Conservation (phyloP, 148 eudicot genomes). For the Nepenthes gracilis region DNA sequence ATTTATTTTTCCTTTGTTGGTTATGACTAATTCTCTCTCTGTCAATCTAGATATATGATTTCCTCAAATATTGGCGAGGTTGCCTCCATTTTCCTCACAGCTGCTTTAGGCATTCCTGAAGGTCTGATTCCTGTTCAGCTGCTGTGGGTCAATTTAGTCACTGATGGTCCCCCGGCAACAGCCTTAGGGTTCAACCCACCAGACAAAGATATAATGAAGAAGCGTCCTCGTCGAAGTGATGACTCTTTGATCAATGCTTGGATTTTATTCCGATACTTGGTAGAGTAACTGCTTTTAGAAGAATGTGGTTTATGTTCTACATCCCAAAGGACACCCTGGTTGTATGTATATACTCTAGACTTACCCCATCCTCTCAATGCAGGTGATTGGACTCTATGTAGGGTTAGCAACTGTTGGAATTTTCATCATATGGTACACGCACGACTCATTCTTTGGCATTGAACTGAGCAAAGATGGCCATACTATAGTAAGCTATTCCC, state of each 20-base stretch:
- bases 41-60: conserved; percentile 28
- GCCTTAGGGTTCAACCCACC: conserved; percentile 68
- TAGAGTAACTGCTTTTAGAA: conserved; percentile 2
- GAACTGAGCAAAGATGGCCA: conserved; percentile 66
- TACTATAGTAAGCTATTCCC: conserved; percentile 50
- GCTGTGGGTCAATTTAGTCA: conserved; percentile 62
- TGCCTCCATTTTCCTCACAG: conserved; percentile 40
- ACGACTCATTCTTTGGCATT: conserved; percentile 52
- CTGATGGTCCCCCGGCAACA: conserved; percentile 69
- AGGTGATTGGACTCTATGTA: conserved; percentile 67
- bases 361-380: conserved; percentile 6
- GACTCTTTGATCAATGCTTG: conserved; percentile 53
- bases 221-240: conserved; percentile 50
- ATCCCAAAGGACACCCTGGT: background rate
- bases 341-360: no score
- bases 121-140: conserved; percentile 66
- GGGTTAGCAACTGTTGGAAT: conserved; percentile 65
- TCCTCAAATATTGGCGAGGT: conserved; percentile 53
- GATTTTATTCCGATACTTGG: conserved; percentile 53
- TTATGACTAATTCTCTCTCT: background rate
- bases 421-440: conserved; percentile 66
- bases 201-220: conserved; percentile 53
- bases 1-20: background rate
- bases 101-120: conserved; percentile 59
- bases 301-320: background rate